Base-by-base conservation (phyloP, 371 early-diverging fungal species). In the Batkoa obscura region DNA sequence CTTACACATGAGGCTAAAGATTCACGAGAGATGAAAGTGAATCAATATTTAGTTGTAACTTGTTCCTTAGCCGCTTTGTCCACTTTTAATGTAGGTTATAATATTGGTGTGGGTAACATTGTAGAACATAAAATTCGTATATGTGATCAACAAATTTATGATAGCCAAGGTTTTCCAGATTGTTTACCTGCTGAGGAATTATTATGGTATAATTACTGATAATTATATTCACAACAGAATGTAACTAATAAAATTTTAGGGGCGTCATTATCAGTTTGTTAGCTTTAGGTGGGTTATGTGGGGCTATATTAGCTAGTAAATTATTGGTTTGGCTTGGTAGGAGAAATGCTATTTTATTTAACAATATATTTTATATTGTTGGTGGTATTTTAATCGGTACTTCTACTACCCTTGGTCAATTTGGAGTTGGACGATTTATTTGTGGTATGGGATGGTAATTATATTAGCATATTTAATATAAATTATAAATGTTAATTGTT, bases 371-470 rank as follows among this genome's bases (percentile, higher is more conserved):
- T 36, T 83, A 79, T 63, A 66, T 86, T 34, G 59, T 77, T 34
- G 83, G 88, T 42, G 75, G 78, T 13, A 52, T 80, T 13, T 62
- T 82, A 1, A 68, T 87, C 17, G 71, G 75, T 30, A 58, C 74
- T 31, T 66, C 82, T 6, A 75, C 73, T 6, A 70, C 73, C 1
- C 64, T 70, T 50, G 75, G 66, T 23, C 78, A 79, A 60, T 79
- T 90, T 54, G 77, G 76, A 50, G 39, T 84, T 48, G 94, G 89
- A 0, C 80, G 96, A 55, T 70, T 93, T 59, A 60, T 90, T 38
- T 72, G 79, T 47, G 97, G 97, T 52, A 63, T 86, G 51, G 92
- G 79, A n/a, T n/a, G n/a, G n/a, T n/a, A n/a, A n/a, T n/a, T n/a
- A n/a, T n/a, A n/a, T n/a, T n/a, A n/a, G n/a, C n/a, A n/a, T n/a